Base-by-base conservation (phyloP, 768 basidiomycete species). In the Termitomyces eurrhizus region DNA sequence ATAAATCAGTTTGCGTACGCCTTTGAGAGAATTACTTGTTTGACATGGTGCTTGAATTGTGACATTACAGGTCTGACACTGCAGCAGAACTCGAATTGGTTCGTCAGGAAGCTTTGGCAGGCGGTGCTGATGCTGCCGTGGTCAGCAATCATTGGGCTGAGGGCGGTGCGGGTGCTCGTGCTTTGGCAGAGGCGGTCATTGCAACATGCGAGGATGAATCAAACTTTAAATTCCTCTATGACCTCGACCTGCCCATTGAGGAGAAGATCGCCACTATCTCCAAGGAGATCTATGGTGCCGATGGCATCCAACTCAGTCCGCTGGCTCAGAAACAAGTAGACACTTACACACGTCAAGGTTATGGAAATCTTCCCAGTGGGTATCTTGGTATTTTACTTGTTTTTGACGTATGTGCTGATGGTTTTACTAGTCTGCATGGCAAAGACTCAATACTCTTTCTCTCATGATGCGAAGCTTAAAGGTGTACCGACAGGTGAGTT, bases 101-200 rank as follows among this genome's bases (percentile, higher is more conserved):
- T 49, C 88, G 88, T 56, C 81, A 89, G 65, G 81, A 89, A 70
- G 84, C 95, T 13, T 80, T 95, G 37, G 81, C 83, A 50, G 92
- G 87, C 8, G 96, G 96, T 44, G 96, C 96, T 21, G 93, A 99
- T 72, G 92, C 90, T 56, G 96, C 96, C 39, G 88, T 98, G 3
- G 88, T 97, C 63, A 93, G 91, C 75, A 96, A 90, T 77, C 97
- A 98, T 78, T 99, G 97, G 96, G 96, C 95, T 21, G 81, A 93
- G 67, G 97, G 96, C 67, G 96, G 96, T 50, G 84, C 85, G 44
- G 96, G 97, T 57, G 96, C 96, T 50, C 82, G 87, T 60, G 86
- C 85, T 33, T 86, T 99, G 62, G 96, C 96, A 16, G 88, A 98
- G 69, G 93, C 95, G n/a, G 88, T 98, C 66, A 81, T 99, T 67